Evolutionary conservation across 139 green algal species (phyloP).

Genomic region (Trebouxia sp.): DNA sequence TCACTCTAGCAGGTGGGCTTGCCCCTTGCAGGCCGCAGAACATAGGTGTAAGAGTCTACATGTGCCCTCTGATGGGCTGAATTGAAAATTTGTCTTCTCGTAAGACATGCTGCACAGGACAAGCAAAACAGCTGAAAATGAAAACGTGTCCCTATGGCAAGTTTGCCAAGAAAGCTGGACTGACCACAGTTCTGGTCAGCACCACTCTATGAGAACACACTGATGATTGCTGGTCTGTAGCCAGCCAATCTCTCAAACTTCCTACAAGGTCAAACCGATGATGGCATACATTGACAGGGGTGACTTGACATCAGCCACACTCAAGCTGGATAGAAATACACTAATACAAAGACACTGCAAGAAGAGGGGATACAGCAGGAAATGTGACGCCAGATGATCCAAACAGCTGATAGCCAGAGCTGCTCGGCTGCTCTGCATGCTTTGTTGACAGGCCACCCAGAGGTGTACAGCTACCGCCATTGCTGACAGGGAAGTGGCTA

Average conservation of each 20-base stretch:
- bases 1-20: too few relatives aligned
- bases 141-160: neutral
- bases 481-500: constrained; percentile 30
- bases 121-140: too few relatives aligned
- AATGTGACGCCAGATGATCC: neutral
- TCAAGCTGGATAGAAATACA: neutral
- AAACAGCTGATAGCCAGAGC: constrained; percentile 14
- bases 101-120: too few relatives aligned
- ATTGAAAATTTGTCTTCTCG: constrained; percentile 17
- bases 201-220: neutral
- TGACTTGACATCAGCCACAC: too few relatives aligned
- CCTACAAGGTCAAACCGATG: too few relatives aligned
- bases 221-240: neutral
- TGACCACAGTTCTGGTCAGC: constrained; percentile 26
- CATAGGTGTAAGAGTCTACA: too few relatives aligned
- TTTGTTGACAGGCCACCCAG: neutral
- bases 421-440: neutral
- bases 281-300: too few relatives aligned
- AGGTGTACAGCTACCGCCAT: neutral
- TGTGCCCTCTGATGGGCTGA: too few relatives aligned
- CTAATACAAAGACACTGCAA: constrained; percentile 4
- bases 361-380: constrained; percentile 7
- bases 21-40: too few relatives aligned
- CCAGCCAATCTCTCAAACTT: too few relatives aligned
- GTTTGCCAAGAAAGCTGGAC: constrained; percentile 4